Evolutionary conservation across 306 rosid species (phyloP), one percentile per base, ranked within the genome.

Genomic region (Lathyrus sativus): DNA sequence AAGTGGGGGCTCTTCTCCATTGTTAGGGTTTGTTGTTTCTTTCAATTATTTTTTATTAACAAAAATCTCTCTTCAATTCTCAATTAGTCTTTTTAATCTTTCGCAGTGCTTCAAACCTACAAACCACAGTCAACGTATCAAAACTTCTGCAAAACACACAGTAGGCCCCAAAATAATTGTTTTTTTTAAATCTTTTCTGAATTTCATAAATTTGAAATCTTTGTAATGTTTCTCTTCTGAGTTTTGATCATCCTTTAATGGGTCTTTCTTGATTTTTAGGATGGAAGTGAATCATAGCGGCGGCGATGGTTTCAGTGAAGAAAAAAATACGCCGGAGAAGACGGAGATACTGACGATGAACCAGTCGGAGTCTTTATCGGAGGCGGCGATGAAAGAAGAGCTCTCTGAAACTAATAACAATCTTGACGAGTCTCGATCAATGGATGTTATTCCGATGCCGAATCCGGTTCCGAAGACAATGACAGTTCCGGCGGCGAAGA

Each of bases 1-100:
- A 85, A 81, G 96, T 86, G 97, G 91, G 91, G 93, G 87, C 81
- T 76, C 64, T 35, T 65, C 49, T 65, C 78, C 81, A 51, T 77
- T 35, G 82, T 76, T 83, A 85, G 93, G 96, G 89, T 86, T 88
- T 63, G 44, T 59, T 77, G 88, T 70, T 54, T 75, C 73, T 68
- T 76, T 67, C 84, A 31, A 18, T 4, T 37, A 0, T 38, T 53
- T 72, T 29, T 74, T 14, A 5, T 9, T 6, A 24, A 61, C 4
- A 62, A 42, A 63, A 29, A 62, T 22, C 73, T 48, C 67, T 76
- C 65, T 62, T 59, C 45, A 72, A 61, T 64, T 70, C 59, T 54
- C 77, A 73, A 72, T 79, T 61, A 64, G 31, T 66, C 77, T 26
- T n/a, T 79, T 67, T 77, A 85, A 82, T 82, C 89, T 46, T 61